These are phyloP conservation scores for Thelephora aurantiotincta DNA, from an alignment of 768 basidiomycete genomes.

Conservation along the genomic window DNA sequence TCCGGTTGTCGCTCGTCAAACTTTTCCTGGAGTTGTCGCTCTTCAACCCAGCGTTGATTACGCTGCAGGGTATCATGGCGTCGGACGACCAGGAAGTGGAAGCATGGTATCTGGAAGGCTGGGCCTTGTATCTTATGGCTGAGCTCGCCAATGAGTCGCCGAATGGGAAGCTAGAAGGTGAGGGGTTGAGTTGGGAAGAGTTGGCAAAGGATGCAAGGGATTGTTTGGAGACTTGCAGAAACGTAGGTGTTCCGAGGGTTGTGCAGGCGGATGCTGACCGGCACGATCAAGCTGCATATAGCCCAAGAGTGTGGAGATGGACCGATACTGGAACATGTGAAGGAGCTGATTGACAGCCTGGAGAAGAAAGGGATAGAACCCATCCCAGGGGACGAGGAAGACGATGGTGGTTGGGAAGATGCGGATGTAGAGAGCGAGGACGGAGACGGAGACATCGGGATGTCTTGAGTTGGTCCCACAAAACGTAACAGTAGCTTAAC, in stretches of 20 bases:
- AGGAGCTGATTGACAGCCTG: constrained; percentile 57
- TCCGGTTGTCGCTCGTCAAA: constrained; percentile 62
- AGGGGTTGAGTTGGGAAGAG: constrained; percentile 50
- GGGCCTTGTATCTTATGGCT: constrained; percentile 80
- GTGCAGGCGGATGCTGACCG: neutral
- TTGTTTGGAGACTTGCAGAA: constrained; percentile 73
- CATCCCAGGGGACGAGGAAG: constrained; percentile 43
- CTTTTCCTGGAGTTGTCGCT: constrained; percentile 66
- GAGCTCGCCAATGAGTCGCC: constrained; percentile 47
- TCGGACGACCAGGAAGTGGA: constrained; percentile 79
- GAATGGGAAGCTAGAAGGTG: constrained; percentile 21
- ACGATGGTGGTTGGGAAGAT: constrained; percentile 46
- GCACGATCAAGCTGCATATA: constrained; percentile 41
- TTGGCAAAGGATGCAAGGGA: constrained; percentile 67
- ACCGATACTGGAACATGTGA: constrained; percentile 60
- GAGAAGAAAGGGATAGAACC: constrained; percentile 52
- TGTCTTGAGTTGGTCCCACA: constrained; percentile 13
- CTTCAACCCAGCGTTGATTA: constrained; percentile 57
- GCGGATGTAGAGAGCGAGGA: constrained; percentile 41
- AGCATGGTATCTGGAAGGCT: constrained; percentile 90
- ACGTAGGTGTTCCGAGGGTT: constrained; percentile 27
- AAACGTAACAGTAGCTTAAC: too few species aligned
- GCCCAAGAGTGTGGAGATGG: constrained; percentile 63
- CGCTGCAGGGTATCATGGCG: constrained; percentile 67
- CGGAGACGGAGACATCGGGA: constrained; percentile 26